Evolutionary conservation across 495 filamentous ascomycete genomes (phyloP).

Genomic region (Trichoderma orchidacearum): DNA sequence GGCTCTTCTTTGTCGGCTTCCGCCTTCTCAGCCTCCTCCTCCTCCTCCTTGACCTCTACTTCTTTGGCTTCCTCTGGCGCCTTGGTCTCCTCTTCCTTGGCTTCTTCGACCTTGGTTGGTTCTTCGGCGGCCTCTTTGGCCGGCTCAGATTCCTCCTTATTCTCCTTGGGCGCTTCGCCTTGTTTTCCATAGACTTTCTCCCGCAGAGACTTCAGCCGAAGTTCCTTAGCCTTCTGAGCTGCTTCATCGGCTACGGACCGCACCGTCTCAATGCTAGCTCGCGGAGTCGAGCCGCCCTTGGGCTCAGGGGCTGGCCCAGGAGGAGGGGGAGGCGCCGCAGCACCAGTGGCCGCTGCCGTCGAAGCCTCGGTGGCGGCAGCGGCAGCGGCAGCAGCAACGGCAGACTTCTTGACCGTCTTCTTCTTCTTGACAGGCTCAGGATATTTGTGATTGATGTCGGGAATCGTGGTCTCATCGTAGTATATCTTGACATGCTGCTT

Average conservation of each 20-base stretch:
- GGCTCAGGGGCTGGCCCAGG: conserved; percentile 11
- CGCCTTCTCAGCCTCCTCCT: conserved; percentile 9
- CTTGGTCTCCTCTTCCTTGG: not conserved
- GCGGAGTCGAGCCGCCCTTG: conserved; percentile 7
- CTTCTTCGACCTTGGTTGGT: not conserved
- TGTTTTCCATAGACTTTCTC: conserved; percentile 24
- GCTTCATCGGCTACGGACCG: conserved; percentile 56
- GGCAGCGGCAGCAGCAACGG: conserved; percentile 19
- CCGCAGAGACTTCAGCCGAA: conserved; percentile 25
- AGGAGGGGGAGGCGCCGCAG: conserved; percentile 7
- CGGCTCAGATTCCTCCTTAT: conserved; percentile 10
- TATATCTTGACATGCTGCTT: conserved; percentile 61
- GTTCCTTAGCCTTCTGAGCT: conserved; percentile 46
- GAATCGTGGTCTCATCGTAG: conserved; percentile 39
- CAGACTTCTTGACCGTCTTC: conserved; percentile 13
- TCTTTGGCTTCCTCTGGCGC: conserved; percentile 9
- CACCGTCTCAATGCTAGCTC: conserved; percentile 11
- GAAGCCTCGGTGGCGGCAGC: conserved; percentile 24
- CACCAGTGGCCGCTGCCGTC: conserved; percentile 21
- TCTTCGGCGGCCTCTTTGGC: conserved; percentile 9
- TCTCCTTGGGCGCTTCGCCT: conserved; percentile 10
- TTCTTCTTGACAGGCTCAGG: conserved; percentile 14
- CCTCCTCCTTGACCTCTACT: conserved; percentile 12
- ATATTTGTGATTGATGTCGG: conserved; percentile 24
- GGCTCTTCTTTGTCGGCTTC: not conserved